Percentiles rank a stretch among this genome's conserved stretches.
Conservation (phyloP, 2,329 filamentous ascomycete species). For the Aspergillus novofumigatus region DNA sequence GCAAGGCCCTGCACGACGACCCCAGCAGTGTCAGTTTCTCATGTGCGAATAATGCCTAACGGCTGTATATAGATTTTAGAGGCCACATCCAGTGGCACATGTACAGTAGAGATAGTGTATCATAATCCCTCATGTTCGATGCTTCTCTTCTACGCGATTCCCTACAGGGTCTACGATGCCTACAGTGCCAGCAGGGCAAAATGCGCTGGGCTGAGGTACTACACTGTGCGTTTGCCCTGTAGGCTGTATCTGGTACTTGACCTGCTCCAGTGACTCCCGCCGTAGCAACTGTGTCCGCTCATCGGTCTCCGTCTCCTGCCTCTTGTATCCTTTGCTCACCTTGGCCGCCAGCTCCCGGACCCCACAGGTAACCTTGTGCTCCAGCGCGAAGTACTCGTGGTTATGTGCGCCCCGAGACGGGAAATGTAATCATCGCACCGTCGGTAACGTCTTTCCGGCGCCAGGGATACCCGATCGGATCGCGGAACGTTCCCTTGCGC, state of each 20-base stretch:
- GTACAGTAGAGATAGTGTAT: background rate
- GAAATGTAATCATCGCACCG: background rate
- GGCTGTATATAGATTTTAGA: background rate
- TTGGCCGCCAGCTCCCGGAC: background rate
- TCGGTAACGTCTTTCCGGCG: background rate
- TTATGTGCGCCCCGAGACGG: background rate
- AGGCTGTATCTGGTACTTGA: background rate
- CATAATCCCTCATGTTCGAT: background rate
- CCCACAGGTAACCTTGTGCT: background rate
- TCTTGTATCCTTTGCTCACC: background rate
- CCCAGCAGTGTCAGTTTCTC: slow-evolving; percentile 20
- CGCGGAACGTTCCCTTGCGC: background rate
- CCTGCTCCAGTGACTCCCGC: background rate
- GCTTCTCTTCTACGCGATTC: background rate
- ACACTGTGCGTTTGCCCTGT: background rate
- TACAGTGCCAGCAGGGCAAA: background rate
- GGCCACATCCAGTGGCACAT: background rate
- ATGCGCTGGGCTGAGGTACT: background rate
- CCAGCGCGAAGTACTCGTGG: background rate
- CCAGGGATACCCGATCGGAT: background rate
- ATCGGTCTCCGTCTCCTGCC: background rate
- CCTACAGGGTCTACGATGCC: background rate
- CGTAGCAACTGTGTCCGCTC: background rate
- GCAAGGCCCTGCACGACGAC: slow-evolving; percentile 24
- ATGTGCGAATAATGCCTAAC: slow-evolving; percentile 22